A percentile compares a stretch with the other conserved stretches of the same genome.
Evolutionary conservation across 805 yeast genomes (phyloP).

Genomic region (Ogataea pini): DNA sequence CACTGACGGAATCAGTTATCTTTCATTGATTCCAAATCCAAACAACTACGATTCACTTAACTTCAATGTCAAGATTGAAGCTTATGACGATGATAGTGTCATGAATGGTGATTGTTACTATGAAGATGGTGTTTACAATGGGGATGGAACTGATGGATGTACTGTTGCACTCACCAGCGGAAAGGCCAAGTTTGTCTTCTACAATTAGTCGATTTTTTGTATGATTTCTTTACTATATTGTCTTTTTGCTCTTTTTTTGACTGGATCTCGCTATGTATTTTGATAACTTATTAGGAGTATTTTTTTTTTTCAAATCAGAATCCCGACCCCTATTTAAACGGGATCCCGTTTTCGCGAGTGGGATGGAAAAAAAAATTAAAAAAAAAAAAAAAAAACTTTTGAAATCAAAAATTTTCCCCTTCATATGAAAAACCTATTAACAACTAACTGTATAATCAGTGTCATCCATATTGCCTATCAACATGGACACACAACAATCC

Average conservation of each 20-base stretch:
- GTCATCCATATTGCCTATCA: too few species aligned
- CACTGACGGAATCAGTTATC: constrained; percentile 57
- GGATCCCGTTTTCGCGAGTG: constrained; percentile 7
- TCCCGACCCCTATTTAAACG: not conserved
- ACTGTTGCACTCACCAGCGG: constrained; percentile 89
- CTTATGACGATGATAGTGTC: constrained; percentile 58
- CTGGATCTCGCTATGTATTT: too few species aligned
- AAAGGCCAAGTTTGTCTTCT: constrained; percentile 79
- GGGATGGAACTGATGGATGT: constrained; percentile 81
- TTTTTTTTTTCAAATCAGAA: too few species aligned
- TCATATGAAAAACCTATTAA: too few species aligned
- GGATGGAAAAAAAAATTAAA: not conserved
- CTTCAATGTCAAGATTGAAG: constrained; percentile 78
- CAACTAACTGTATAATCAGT: too few species aligned
- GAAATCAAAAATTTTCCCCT: not conserved
- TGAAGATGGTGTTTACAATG: constrained; percentile 74
- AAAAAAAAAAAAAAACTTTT: not conserved
- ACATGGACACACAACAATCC: constrained; percentile 32
- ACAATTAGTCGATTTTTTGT: constrained; percentile 30
- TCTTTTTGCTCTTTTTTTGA: not conserved
- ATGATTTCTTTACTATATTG: constrained; percentile 2
- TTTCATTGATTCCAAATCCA: constrained; percentile 77
- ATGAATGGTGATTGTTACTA: constrained; percentile 78
- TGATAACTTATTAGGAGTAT: too few species aligned
- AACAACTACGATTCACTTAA: constrained; percentile 59